Conservation (phyloP, 331 rosid species). For the Phaseolus coccineus region DNA sequence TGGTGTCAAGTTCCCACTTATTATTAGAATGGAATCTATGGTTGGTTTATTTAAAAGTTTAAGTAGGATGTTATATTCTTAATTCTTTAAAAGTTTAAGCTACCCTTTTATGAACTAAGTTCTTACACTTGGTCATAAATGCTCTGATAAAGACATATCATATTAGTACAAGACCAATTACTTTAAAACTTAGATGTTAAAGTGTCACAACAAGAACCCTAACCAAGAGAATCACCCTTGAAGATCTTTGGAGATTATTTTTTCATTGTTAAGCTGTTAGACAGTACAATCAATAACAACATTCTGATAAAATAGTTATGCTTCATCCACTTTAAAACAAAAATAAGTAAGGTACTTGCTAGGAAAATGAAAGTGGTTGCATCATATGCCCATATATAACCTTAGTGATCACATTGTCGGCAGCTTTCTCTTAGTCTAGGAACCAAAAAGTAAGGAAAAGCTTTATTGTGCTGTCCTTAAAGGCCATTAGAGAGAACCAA, state of each 20-base stretch:
- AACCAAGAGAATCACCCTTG: not conserved
- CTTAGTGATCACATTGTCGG: constrained; percentile 46
- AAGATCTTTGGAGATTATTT: no score
- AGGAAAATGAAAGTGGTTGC: constrained; percentile 38
- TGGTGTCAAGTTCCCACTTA: constrained; percentile 9
- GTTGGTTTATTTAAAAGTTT: not conserved
- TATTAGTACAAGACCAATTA: no score
- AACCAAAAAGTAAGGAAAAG: constrained; percentile 37
- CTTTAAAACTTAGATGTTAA: not conserved
- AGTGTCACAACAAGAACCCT: not conserved
- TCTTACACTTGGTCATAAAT: constrained; percentile 7
- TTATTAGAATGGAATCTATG: not conserved
- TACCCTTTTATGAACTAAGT: not conserved
- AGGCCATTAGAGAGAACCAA: constrained; percentile 37
- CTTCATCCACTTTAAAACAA: not conserved
- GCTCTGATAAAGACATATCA: not conserved
- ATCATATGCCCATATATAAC: constrained; percentile 15
- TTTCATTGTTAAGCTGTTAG: constrained; percentile 16
- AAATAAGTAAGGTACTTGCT: constrained; percentile 1
- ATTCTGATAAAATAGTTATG: not conserved
- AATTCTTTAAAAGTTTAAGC: not conserved
- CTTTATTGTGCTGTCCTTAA: constrained; percentile 25
- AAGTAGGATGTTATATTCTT: not conserved
- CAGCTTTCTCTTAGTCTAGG: constrained; percentile 49
- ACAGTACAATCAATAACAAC: not conserved